A percentile compares a stretch with the other conserved stretches of the same genome.
phyloP scores from a whole-genome alignment of 208 protist genomes.

The Leishmania martiniquensis region DNA sequence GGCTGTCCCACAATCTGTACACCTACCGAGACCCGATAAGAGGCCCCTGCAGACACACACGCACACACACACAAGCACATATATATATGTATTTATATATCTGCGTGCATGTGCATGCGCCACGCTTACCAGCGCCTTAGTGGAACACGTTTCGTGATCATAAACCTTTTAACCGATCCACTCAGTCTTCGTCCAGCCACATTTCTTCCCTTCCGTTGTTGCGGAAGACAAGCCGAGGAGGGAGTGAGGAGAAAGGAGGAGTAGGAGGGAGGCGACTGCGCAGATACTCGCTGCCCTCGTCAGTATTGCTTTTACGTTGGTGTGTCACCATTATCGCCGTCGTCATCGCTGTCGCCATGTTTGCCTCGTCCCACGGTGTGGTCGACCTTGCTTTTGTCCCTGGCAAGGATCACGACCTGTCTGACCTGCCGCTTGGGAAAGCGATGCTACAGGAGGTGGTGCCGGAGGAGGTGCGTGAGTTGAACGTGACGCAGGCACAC shows the following conservation, averaged over 20 bases:
- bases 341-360: background rate
- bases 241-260: background rate
- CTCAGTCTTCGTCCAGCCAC: too few relatives aligned
- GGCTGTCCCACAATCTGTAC: too few relatives aligned
- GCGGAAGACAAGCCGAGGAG: too few relatives aligned
- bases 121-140: too few relatives aligned
- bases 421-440: constrained; percentile 28
- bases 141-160: too few relatives aligned
- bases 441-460: constrained; percentile 1
- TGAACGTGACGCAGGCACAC: constrained; percentile 31
- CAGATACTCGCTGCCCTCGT: background rate
- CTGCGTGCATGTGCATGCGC: too few relatives aligned
- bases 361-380: constrained; percentile 2
- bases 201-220: too few relatives aligned
- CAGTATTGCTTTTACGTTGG: background rate
- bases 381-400: constrained; percentile 36
- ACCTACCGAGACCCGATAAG: too few relatives aligned
- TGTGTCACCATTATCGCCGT: background rate
- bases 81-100: too few relatives aligned
- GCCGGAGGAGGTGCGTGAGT: constrained; percentile 25
- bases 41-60: too few relatives aligned
- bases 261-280: background rate
- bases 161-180: too few relatives aligned
- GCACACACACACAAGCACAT: background rate
- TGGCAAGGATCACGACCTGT: constrained; percentile 29